Conservation (phyloP, 495 filamentous ascomycete species). For the Penicillium malachiteum region DNA sequence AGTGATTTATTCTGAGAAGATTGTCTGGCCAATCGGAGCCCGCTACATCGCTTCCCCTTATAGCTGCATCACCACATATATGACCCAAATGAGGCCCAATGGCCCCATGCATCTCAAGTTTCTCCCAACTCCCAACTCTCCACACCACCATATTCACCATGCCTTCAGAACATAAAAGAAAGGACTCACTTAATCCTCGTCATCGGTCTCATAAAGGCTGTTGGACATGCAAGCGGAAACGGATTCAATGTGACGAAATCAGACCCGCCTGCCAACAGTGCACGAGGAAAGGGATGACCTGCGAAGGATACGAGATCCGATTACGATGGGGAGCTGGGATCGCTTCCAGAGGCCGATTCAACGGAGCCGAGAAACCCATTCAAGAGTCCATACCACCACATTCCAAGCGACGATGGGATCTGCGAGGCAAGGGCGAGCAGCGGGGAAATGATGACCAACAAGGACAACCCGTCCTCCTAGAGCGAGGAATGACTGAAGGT, state of each 20-base stretch:
- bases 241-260: conserved; percentile 28
- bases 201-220: conserved; percentile 31
- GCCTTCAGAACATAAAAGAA: conserved; percentile 11
- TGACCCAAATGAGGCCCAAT: conserved; percentile 5
- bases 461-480: conserved; percentile 17
- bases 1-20: conserved; percentile 26
- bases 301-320: conserved; percentile 31
- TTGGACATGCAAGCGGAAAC: conserved; percentile 32
- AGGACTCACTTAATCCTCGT: conserved; percentile 10
- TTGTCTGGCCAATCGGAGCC: conserved; percentile 26
- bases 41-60: conserved; percentile 2
- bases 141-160: conserved; percentile 7
- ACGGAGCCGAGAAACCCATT: conserved; percentile 27
- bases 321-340: conserved; percentile 33
- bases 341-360: conserved; percentile 27
- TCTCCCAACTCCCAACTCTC: not conserved
- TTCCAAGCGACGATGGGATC: conserved; percentile 27
- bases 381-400: conserved; percentile 26
- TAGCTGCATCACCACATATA: conserved; percentile 14
- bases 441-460: conserved; percentile 7
- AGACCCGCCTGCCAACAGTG: conserved; percentile 26
- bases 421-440: conserved; percentile 17
- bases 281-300: conserved; percentile 16
- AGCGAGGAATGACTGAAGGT: conserved; percentile 10
- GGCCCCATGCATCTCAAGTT: not conserved